phyloP scores from a whole-genome alignment of 495 filamentous ascomycete genomes.

The Penicillium silybi region DNA sequence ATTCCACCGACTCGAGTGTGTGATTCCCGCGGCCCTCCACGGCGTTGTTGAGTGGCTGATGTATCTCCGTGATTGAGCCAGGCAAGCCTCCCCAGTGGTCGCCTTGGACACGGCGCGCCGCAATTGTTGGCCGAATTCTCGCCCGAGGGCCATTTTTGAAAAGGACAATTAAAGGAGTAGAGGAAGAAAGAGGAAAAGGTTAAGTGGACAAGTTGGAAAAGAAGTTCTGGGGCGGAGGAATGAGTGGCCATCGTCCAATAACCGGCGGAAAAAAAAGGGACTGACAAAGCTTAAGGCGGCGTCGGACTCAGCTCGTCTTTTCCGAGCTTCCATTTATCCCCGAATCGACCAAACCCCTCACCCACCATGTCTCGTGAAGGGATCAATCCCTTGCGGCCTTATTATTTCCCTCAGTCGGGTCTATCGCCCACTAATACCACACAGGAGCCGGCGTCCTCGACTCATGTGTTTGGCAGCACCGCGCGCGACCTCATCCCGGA shows the following conservation, averaged over 20 bases:
- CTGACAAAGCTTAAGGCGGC: conserved; percentile 23
- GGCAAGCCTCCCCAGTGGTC: conserved; percentile 24
- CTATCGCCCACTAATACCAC: conserved; percentile 29
- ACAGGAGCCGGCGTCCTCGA: conserved; percentile 42
- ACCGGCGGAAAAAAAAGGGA: conserved; percentile 24
- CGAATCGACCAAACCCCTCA: conserved; percentile 8
- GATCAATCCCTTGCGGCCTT: conserved; percentile 88
- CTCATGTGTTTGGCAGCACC: conserved; percentile 59
- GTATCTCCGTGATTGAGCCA: conserved; percentile 32
- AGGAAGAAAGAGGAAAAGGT: conserved; percentile 6
- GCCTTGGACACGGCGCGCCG: conserved; percentile 31
- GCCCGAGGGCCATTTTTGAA: conserved; percentile 36
- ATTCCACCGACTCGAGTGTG: conserved; percentile 12
- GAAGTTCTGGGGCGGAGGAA: conserved; percentile 14
- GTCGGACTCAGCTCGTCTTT: conserved; percentile 15
- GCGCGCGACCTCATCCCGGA: conserved; percentile 81
- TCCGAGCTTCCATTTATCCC: conserved; percentile 20
- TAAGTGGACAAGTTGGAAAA: conserved; percentile 7
- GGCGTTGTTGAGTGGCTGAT: conserved; percentile 24
- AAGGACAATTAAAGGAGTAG: conserved; percentile 1
- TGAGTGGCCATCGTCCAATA: conserved; percentile 21
- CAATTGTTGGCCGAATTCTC: conserved; percentile 34
- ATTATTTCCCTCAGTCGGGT: conserved; percentile 80
- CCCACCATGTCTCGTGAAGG: conserved; percentile 50
- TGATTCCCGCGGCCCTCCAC: conserved; percentile 18